A percentile compares a stretch with the other conserved stretches of the same genome.
These are phyloP conservation scores for Solanum tarapatanum DNA, from an alignment of 257 asterid species.

Conservation along the genomic window DNA sequence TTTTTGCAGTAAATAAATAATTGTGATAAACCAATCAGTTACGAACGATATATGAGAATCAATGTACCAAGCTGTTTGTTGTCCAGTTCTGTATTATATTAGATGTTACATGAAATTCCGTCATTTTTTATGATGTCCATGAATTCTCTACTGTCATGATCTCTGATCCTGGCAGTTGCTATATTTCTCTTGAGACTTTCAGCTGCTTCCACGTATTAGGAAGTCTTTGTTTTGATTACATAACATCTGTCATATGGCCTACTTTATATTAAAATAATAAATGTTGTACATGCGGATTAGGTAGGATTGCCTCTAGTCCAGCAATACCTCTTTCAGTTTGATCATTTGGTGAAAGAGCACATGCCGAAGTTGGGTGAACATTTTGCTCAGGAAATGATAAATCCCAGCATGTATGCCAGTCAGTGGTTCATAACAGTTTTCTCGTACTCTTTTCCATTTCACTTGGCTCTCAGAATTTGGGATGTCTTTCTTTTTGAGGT, in stretches of 20 bases:
- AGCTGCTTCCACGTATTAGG: neutral
- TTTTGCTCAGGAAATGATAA: constrained; percentile 81
- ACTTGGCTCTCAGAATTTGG: constrained; percentile 95
- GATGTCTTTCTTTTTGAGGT: constrained; percentile 97
- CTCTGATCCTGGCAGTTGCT: neutral
- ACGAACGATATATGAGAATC: neutral
- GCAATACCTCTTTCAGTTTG: constrained; percentile 84
- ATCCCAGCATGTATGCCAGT: constrained; percentile 99
- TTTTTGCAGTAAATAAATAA: neutral
- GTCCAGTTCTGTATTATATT: neutral
- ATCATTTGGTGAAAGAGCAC: constrained; percentile 50
- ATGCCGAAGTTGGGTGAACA: constrained; percentile 87
- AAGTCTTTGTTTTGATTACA: neutral
- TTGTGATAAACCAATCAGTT: neutral
- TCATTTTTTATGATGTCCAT: neutral
- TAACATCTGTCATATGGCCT: neutral
- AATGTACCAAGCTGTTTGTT: neutral
- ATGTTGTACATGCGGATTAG: constrained; percentile 33
- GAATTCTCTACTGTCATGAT: neutral
- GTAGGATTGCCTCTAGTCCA: constrained; percentile 98
- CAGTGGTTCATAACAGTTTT: constrained; percentile 99
- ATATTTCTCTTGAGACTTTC: neutral
- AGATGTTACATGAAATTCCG: neutral
- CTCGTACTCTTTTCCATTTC: constrained; percentile 93
- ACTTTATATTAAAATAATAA: neutral